Evolutionary conservation across 2,329 filamentous ascomycete genomes (phyloP).

Genomic region (Leptographium lundbergii): DNA sequence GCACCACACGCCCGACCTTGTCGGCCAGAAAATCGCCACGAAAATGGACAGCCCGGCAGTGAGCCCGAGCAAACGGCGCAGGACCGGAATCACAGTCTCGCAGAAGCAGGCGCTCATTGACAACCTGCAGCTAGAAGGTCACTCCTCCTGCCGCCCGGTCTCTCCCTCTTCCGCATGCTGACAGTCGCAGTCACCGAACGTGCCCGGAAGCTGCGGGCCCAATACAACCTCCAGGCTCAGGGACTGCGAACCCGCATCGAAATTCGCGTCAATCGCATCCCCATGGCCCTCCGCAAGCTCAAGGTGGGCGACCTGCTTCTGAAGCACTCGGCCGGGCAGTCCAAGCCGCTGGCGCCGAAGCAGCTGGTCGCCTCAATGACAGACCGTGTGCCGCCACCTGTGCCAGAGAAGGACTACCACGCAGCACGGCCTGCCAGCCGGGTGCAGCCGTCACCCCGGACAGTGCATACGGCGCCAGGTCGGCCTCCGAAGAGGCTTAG

Average conservation of each 20-base stretch:
- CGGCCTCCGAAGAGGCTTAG: constrained; percentile 35
- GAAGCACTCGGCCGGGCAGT: constrained; percentile 31
- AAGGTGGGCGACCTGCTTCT: constrained; percentile 70
- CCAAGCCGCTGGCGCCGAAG: constrained; percentile 20
- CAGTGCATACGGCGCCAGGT: constrained; percentile 8
- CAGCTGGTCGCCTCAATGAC: constrained; percentile 13
- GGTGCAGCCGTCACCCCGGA: neutral
- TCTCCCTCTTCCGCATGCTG: neutral
- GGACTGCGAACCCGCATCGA: constrained; percentile 77
- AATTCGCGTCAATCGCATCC: constrained; percentile 87
- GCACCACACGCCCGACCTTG: constrained; percentile 13
- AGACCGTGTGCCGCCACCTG: constrained; percentile 26
- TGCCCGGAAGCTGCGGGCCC: constrained; percentile 73
- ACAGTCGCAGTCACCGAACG: constrained; percentile 63
- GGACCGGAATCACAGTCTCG: constrained; percentile 46
- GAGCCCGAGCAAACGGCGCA: constrained; percentile 52
- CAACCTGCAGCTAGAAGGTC: constrained; percentile 81
- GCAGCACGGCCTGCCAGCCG: neutral
- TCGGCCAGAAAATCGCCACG: constrained; percentile 19
- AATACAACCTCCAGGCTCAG: constrained; percentile 80
- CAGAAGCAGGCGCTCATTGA: constrained; percentile 84
- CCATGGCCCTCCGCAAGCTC: constrained; percentile 60
- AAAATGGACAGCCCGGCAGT: constrained; percentile 23
- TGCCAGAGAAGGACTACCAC: constrained; percentile 34
- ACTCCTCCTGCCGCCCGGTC: constrained; percentile 16